Percentiles rank a stretch among this genome's conserved stretches.
These are phyloP conservation scores for Fragaria nilgerrensis DNA, from an alignment of 306 rosid species.

Conservation along the genomic window DNA sequence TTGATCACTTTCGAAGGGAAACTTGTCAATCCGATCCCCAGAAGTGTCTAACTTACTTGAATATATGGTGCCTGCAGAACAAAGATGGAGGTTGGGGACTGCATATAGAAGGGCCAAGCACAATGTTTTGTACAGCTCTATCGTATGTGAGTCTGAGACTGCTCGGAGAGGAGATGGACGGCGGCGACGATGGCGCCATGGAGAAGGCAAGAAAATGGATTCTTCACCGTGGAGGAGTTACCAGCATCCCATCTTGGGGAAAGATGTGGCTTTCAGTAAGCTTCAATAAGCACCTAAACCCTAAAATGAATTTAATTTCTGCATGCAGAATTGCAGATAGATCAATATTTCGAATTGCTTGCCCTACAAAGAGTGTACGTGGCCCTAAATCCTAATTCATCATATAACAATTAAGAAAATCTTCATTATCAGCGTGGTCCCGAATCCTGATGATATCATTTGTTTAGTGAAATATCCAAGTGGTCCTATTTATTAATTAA, in stretches of 20 bases:
- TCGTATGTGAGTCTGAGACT: constrained; percentile 54
- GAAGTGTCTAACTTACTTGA: background rate
- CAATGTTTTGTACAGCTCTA: constrained; percentile 65
- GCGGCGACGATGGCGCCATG: constrained; percentile 46
- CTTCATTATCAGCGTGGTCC: background rate
- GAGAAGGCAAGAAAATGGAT: constrained; percentile 64
- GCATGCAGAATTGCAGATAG: background rate
- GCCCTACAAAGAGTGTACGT: background rate
- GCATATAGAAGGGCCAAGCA: constrained; percentile 76
- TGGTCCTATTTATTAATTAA: background rate
- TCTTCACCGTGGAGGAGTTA: constrained; percentile 60
- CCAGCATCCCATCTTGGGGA: constrained; percentile 72
- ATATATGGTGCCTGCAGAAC: constrained; percentile 32
- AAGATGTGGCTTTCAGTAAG: constrained; percentile 77
- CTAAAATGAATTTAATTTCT: background rate
- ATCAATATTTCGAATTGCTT: background rate
- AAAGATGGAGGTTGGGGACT: constrained; percentile 90
- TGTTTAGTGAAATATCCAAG: background rate
- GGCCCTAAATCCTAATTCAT: background rate
- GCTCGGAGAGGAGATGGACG: constrained; percentile 59
- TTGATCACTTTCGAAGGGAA: background rate
- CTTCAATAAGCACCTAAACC: background rate
- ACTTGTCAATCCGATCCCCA: background rate
- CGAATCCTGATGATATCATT: no score
- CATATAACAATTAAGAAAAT: background rate